Evolutionary conservation across 2,329 filamentous ascomycete species (phyloP).

Genomic region (Thermothelomyces thermophilus): DNA sequence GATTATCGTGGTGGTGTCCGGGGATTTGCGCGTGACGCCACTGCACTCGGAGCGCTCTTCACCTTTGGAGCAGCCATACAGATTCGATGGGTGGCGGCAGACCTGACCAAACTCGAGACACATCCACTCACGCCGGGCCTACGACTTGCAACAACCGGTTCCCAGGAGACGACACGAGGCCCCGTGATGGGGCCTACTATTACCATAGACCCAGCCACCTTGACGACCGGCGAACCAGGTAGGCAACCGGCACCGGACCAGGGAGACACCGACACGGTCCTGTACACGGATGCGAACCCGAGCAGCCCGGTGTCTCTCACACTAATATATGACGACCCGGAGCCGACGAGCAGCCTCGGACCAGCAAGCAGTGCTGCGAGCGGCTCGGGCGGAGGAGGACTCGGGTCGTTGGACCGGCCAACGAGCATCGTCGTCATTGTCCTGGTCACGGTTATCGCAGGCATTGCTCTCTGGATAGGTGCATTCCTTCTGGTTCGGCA

Average conservation of each 20-base stretch:
- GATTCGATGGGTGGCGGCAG: conserved; percentile 33
- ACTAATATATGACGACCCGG: neutral
- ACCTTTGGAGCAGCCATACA: conserved; percentile 35
- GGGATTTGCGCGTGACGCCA: conserved; percentile 28
- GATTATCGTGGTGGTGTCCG: conserved; percentile 36
- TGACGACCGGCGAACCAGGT: neutral
- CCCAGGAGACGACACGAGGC: neutral
- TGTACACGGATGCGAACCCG: conserved; percentile 2
- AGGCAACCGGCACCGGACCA: neutral
- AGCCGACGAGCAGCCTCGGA: neutral
- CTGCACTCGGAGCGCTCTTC: conserved; percentile 16
- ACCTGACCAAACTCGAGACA: conserved; percentile 32
- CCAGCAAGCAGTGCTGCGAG: neutral
- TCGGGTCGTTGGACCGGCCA: conserved; percentile 9
- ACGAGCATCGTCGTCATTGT: conserved; percentile 21
- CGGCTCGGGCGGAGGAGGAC: neutral
- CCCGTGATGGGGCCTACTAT: neutral
- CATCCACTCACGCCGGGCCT: conserved; percentile 33
- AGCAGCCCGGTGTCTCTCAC: neutral
- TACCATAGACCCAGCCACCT: neutral
- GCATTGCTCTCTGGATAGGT: conserved; percentile 10
- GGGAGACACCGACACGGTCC: neutral
- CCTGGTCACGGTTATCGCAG: conserved; percentile 17
- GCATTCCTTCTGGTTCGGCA: conserved; percentile 17
- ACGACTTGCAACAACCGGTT: conserved; percentile 16